These are phyloP conservation scores for Sarocladium kiliense DNA, from an alignment of 2,329 filamentous ascomycete species.

Conservation along the genomic window DNA sequence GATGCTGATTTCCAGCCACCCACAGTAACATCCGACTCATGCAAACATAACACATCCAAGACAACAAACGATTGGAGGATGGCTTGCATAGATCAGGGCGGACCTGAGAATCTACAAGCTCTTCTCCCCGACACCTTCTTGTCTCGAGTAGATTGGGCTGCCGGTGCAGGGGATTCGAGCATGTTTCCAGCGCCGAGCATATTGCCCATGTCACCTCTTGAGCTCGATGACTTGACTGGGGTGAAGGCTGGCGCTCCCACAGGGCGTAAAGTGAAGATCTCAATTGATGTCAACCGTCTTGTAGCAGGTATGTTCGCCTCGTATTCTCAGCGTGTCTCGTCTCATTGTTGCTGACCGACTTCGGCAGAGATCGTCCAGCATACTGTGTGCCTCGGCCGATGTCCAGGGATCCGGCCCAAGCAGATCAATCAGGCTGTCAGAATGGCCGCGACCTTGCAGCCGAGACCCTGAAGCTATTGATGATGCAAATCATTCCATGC, in stretches of 20 bases:
- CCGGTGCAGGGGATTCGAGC: background rate
- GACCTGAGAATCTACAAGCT: background rate
- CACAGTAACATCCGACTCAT: background rate
- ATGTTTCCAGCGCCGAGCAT: background rate
- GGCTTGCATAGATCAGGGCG: background rate
- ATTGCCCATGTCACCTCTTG: background rate
- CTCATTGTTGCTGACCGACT: no score
- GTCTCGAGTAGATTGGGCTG: background rate
- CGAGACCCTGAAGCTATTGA: background rate
- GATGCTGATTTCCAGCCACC: background rate
- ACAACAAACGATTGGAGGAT: background rate
- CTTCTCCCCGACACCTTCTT: background rate
- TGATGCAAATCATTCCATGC: background rate
- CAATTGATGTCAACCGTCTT: slow-evolving; percentile 28
- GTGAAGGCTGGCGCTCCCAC: background rate
- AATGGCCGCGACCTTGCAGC: slow-evolving; percentile 14
- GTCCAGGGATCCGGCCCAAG: slow-evolving; percentile 31
- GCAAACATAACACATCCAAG: background rate
- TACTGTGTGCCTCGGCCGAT: slow-evolving; percentile 33
- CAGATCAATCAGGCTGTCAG: slow-evolving; percentile 30
- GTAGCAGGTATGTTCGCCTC: slow-evolving; percentile 24
- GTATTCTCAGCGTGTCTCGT: background rate
- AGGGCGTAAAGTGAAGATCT: slow-evolving; percentile 23
- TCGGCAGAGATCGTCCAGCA: slow-evolving; percentile 24
- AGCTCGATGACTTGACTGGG: background rate